Evolutionary conservation across 1,284 basidiomycete genomes (phyloP).

Genomic region (Trichosporon sp.): DNA sequence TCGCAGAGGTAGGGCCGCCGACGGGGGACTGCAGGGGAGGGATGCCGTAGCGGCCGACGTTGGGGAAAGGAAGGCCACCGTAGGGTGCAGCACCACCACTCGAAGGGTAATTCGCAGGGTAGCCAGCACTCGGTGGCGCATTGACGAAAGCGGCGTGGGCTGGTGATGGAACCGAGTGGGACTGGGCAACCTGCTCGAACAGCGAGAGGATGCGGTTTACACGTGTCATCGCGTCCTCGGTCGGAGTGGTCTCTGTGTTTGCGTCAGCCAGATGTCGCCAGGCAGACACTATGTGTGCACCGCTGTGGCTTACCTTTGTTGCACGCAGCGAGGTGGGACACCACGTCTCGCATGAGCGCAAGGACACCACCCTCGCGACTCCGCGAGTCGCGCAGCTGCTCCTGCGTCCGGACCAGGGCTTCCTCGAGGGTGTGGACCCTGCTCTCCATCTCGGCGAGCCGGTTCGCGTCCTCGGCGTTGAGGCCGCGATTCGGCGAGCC

Average conservation of each 20-base stretch:
- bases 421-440: conserved; percentile 38
- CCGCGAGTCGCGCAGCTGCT: conserved; percentile 30
- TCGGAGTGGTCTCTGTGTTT: conserved; percentile 5
- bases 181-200: conserved; percentile 13
- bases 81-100: conserved; percentile 1
- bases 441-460: conserved; percentile 36
- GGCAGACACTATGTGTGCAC: not conserved
- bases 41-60: conserved; percentile 7
- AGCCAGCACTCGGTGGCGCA: not conserved
- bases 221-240: conserved; percentile 3
- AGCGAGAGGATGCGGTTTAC: conserved; percentile 10
- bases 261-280: not conserved
- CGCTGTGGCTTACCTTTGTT: conserved; percentile 38
- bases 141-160: not conserved
- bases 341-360: conserved; percentile 35
- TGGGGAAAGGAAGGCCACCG: conserved; percentile 9
- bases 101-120: not conserved
- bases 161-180: not conserved
- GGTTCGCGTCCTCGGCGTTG: conserved; percentile 29
- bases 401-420: conserved; percentile 29
- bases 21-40: conserved; percentile 5
- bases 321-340: conserved; percentile 30
- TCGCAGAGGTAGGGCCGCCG: not conserved
- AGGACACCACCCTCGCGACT: conserved; percentile 31
- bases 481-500: conserved; percentile 34